Base-by-base conservation (phyloP, 176 grass and related monocot genomes). In the Phoenix dactylifera region DNA sequence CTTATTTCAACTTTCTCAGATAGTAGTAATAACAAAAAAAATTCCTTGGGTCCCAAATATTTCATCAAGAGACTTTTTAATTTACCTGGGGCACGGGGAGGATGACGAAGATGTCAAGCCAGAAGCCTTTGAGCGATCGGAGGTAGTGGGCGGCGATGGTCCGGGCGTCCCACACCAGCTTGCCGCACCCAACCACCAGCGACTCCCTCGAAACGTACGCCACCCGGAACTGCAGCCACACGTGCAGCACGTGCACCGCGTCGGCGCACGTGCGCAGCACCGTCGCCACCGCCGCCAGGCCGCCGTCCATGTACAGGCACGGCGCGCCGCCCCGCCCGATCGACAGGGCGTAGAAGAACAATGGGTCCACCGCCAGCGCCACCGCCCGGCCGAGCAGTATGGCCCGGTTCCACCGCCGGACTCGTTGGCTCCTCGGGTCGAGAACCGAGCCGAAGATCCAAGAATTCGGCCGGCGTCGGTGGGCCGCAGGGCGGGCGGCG, bases 151-250 rank as follows among this genome's bases (percentile, higher is more conserved):
- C 63, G 54, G 92, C 87, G 74, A 97, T 85, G 77, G 78, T 67
- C 56, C 85, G 79, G 15, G 87, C 74, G 80, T 97, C 92, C 92
- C 87, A 97, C 26, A 97, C 81, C 20, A 97, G 81, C 84, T 97
- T 97, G 39, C 92, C 92, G 54, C 87, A 97, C 0, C 92, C 92
- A 7, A 97, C 78, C 64, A 97, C 87, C 57, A 97, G 87, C 4
- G 92, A 97, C 72, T 97, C 92, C 50, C 81, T 75, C 26, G 92
- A 97, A 61, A 97, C 84, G 76, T 91, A 97, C 4, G 92, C 92
- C 71, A 97, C 72, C 17, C 87, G 72, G 74, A 97, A 83, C 81
- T 97, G 92, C 69, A 97, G 69, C 48, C 85, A 86, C 22, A 97
- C 82, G 80, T 97, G 87, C 1, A 60, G 78, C 4, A 77, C 71